Evolutionary conservation across 345 rosid species (phyloP), one percentile per base, ranked within the genome.

Genomic region (Hibiscus mutabilis): DNA sequence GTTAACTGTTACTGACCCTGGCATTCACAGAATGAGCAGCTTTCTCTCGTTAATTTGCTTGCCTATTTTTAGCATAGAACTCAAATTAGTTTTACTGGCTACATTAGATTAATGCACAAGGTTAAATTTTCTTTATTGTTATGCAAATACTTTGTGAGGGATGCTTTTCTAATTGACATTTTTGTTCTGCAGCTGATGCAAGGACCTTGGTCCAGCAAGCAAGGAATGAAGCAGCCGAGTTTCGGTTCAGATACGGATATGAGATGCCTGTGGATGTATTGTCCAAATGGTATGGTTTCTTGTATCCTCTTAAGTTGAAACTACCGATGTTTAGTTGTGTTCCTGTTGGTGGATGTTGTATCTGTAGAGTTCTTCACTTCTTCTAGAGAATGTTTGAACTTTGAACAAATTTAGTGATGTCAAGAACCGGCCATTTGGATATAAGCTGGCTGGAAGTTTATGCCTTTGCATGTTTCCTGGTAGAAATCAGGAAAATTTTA

Each of bases 131-230:
- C 5, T 49, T 66, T 67, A n/a, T 14, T 42, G 33, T 16, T 57
- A 24, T 24, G 16, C 15, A 10, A 70, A 64, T 60, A 22, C 5
- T 44, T 31, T 56, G 18, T 57, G 13, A 16, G n/a, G 37, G 55
- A 37, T 37, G 33, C 22, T 70, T 29, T 52, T 3, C 63, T 15
- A 18, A 56, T 42, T 71, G 69, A 21, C 35, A 2, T 11, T 67
- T 4, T 75, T 67, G 71, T 31, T 66, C 78, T 77, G 2, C 86
- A 92, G 99, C 99, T 82, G 99, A 92, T 96, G 89, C 99, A 14
- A 92, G 98, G 88, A 89, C 98, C 16, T 88, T 96, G 79, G 98
- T 96, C 37, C 91, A 87, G 75, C 99, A 96, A 82, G 99, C 99
- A 47, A 85, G 99, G 76, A 92, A 96, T 86, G 95, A 96, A 77